Evolutionary conservation across 257 asterid species (phyloP).

Genomic region (Osmanthus fragrans): DNA sequence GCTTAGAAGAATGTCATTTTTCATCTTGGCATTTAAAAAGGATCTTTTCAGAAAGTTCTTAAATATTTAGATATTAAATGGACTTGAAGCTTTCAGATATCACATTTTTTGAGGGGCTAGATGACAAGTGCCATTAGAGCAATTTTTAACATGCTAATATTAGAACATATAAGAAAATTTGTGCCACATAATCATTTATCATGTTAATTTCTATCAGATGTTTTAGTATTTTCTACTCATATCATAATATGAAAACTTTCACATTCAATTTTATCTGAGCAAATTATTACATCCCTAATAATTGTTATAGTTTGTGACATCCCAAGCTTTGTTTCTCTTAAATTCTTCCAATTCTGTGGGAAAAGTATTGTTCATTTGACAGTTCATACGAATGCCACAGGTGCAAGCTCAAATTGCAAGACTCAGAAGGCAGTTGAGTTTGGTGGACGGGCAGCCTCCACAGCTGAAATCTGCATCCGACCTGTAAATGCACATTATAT

Average conservation of each 20-base stretch:
- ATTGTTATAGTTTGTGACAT: background rate
- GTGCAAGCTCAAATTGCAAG: background rate
- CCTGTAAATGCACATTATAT: constrained; percentile 39
- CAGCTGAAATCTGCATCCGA: constrained; percentile 53
- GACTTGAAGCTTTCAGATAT: too few relatives aligned
- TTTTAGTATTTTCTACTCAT: too few relatives aligned
- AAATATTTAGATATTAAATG: too few relatives aligned
- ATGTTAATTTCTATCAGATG: too few relatives aligned
- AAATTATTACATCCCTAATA: background rate
- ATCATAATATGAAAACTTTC: background rate
- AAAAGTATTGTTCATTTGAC: background rate
- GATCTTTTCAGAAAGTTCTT: too few relatives aligned
- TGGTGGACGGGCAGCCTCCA: constrained; percentile 60
- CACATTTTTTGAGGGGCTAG: too few relatives aligned
- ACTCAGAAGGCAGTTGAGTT: constrained; percentile 26
- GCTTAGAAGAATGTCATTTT: too few relatives aligned
- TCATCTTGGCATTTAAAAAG: too few relatives aligned
- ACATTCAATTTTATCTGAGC: background rate
- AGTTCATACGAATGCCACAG: background rate
- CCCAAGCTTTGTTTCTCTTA: background rate
- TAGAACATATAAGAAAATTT: too few relatives aligned
- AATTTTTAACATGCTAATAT: too few relatives aligned
- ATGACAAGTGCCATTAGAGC: too few relatives aligned
- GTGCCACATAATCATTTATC: too few relatives aligned
- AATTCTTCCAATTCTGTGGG: background rate